phyloP scores from a whole-genome alignment of 768 basidiomycete species.

The Crepidotus variabilis region DNA sequence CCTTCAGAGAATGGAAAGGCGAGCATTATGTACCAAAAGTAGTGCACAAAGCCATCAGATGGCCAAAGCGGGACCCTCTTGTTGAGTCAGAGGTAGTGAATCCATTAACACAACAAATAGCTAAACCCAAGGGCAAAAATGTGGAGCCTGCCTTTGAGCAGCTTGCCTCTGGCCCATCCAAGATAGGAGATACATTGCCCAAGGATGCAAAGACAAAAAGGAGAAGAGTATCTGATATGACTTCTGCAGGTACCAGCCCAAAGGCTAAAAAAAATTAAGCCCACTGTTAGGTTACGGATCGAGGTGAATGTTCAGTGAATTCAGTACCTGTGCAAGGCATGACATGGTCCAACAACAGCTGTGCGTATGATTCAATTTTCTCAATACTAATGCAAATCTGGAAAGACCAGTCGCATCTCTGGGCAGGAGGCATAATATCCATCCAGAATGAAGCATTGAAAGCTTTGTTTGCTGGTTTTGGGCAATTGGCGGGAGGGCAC shows the following conservation, averaged over 20 bases:
- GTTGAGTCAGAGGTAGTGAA: background rate
- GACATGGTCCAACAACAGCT: slow-evolving; percentile 1
- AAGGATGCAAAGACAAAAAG: too few relatives aligned
- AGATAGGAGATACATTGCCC: too few relatives aligned
- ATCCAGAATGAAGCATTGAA: background rate
- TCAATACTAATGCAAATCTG: background rate
- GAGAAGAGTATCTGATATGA: too few relatives aligned
- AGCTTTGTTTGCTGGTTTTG: background rate
- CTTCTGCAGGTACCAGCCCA: too few relatives aligned
- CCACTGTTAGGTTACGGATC: too few relatives aligned
- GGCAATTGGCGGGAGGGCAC: background rate
- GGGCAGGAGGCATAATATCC: background rate
- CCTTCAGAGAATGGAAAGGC: slow-evolving; percentile 3
- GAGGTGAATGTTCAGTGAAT: too few relatives aligned
- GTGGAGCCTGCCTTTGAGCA: too few relatives aligned
- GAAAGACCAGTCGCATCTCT: background rate
- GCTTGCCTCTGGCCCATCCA: too few relatives aligned
- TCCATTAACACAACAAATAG: too few relatives aligned
- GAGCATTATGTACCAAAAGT: background rate
- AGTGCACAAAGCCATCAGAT: background rate
- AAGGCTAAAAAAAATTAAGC: too few relatives aligned
- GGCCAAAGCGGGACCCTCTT: background rate
- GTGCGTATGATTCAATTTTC: background rate
- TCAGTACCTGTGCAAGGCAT: background rate
- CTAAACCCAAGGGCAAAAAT: too few relatives aligned